A percentile compares a stretch with the other conserved stretches of the same genome.
phyloP scores from a whole-genome alignment of 805 yeast species.

The Metschnikowia gruessii region DNA sequence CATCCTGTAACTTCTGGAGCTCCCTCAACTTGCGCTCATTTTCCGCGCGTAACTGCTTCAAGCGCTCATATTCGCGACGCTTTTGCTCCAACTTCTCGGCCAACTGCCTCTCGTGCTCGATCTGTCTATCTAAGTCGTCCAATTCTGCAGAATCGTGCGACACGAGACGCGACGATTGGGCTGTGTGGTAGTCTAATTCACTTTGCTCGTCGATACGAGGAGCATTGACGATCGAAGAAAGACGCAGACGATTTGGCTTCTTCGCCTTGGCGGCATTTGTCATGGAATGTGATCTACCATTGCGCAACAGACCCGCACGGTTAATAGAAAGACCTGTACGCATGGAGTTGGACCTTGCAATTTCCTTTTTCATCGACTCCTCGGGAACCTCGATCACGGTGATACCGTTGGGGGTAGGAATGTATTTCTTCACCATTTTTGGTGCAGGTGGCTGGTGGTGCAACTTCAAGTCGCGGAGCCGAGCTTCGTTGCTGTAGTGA shows the following conservation, averaged over 20 bases:
- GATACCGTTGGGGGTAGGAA: slow-evolving; percentile 72
- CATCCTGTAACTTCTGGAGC: slow-evolving; percentile 18
- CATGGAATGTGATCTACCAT: slow-evolving; percentile 27
- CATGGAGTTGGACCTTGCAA: slow-evolving; percentile 40
- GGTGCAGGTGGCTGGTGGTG: slow-evolving; percentile 17
- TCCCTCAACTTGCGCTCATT: slow-evolving; percentile 27
- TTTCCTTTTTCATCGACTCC: slow-evolving; percentile 36
- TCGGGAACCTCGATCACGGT: slow-evolving; percentile 67
- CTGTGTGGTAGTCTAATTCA: slow-evolving; percentile 19
- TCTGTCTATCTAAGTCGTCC: slow-evolving; percentile 31
- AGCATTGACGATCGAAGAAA: slow-evolving; percentile 13
- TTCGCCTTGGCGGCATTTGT: slow-evolving; percentile 11
- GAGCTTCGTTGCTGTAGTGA: slow-evolving; percentile 32
- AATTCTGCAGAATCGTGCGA: slow-evolving; percentile 24
- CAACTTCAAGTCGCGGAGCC: slow-evolving; percentile 36
- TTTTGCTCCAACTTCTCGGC: slow-evolving; percentile 39
- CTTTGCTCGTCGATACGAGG: slow-evolving; percentile 19
- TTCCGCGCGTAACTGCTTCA: slow-evolving; percentile 27
- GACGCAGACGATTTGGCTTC: slow-evolving; percentile 15
- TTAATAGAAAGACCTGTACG: slow-evolving; percentile 30
- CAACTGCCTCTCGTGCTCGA: slow-evolving; percentile 37
- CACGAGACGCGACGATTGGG: not conserved
- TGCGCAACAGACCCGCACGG: slow-evolving; percentile 21
- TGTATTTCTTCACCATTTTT: slow-evolving; percentile 61
- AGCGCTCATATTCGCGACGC: slow-evolving; percentile 35